Conservation (phyloP, 2,329 filamentous ascomycete genomes). For the Coniochaeta sp. region DNA sequence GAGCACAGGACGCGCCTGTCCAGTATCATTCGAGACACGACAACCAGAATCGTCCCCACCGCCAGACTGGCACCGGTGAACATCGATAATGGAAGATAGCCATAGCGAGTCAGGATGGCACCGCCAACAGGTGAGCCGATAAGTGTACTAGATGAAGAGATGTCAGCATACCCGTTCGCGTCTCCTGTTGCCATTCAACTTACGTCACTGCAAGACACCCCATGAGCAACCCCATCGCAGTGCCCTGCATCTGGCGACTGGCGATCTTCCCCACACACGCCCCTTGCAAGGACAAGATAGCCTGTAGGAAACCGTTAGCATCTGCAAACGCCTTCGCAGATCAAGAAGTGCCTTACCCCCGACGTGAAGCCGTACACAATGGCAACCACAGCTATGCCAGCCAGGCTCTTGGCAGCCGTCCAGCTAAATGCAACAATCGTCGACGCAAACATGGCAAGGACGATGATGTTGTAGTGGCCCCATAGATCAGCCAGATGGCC, state of each 20-base stretch:
- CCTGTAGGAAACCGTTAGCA: slow-evolving; percentile 18
- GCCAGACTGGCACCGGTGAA: slow-evolving; percentile 27
- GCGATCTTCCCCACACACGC: slow-evolving; percentile 36
- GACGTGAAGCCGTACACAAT: slow-evolving; percentile 38
- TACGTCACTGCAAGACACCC: slow-evolving; percentile 34
- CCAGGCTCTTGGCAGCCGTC: slow-evolving; percentile 31
- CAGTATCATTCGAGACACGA: slow-evolving; percentile 9
- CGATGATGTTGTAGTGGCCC: slow-evolving; percentile 10
- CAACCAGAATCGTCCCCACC: slow-evolving; percentile 19
- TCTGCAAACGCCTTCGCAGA: neutral
- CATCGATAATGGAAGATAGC: slow-evolving; percentile 32
- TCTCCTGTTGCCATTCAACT: slow-evolving; percentile 10
- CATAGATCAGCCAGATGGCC: slow-evolving; percentile 27
- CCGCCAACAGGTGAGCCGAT: slow-evolving; percentile 34
- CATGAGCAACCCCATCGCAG: slow-evolving; percentile 33
- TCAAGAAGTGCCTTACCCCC: slow-evolving; percentile 22
- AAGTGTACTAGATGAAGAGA: slow-evolving; percentile 22
- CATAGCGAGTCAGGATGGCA: slow-evolving; percentile 25
- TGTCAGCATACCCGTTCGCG: neutral
- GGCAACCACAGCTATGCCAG: slow-evolving; percentile 35
- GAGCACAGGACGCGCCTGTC: neutral
- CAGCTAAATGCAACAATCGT: slow-evolving; percentile 36
- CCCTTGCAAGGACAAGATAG: slow-evolving; percentile 36
- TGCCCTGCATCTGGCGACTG: slow-evolving; percentile 27
- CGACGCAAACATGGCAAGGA: slow-evolving; percentile 21